A percentile compares a stretch with the other conserved stretches of the same genome.
Conservation (phyloP, 2,329 filamentous ascomycete species). For the Cordyceps javanica region DNA sequence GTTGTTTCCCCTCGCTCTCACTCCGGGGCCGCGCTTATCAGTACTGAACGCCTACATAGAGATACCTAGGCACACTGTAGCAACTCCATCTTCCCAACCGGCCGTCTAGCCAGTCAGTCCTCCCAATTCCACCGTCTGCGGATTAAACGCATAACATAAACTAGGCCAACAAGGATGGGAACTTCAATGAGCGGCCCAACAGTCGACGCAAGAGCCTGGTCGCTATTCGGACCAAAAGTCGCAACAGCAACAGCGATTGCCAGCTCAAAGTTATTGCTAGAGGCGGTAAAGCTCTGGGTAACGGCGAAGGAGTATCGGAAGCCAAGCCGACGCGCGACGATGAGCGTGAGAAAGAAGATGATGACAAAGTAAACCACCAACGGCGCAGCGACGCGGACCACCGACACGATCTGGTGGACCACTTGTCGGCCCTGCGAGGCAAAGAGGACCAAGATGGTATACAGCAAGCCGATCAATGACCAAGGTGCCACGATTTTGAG, state of each 20-base stretch:
- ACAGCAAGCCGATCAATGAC: slow-evolving; percentile 69
- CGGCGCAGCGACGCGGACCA: slow-evolving; percentile 67
- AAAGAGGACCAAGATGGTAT: slow-evolving; percentile 73
- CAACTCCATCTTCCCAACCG: too few species aligned
- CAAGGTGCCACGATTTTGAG: slow-evolving; percentile 60
- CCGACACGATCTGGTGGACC: slow-evolving; percentile 69
- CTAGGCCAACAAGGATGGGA: slow-evolving; percentile 63
- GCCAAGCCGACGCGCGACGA: slow-evolving; percentile 50
- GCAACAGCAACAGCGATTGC: slow-evolving; percentile 71
- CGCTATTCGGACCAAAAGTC: slow-evolving; percentile 63
- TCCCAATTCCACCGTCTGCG: slow-evolving; percentile 10
- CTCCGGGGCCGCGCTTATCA: too few species aligned
- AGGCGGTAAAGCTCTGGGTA: slow-evolving; percentile 74
- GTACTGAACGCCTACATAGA: too few species aligned
- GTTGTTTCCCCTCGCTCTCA: too few species aligned
- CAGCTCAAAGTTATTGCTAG: slow-evolving; percentile 80
- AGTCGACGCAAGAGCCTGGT: slow-evolving; percentile 68
- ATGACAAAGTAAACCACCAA: slow-evolving; percentile 67
- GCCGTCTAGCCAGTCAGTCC: too few species aligned
- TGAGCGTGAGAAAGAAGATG: slow-evolving; percentile 61
- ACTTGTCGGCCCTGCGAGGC: slow-evolving; percentile 66
- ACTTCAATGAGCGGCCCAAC: slow-evolving; percentile 76
- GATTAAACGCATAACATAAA: slow-evolving; percentile 40
- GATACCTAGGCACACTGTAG: too few species aligned
- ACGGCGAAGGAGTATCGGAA: slow-evolving; percentile 60